Conservation (phyloP, 164 flowering plant species). For the Cinnamomum chago region DNA sequence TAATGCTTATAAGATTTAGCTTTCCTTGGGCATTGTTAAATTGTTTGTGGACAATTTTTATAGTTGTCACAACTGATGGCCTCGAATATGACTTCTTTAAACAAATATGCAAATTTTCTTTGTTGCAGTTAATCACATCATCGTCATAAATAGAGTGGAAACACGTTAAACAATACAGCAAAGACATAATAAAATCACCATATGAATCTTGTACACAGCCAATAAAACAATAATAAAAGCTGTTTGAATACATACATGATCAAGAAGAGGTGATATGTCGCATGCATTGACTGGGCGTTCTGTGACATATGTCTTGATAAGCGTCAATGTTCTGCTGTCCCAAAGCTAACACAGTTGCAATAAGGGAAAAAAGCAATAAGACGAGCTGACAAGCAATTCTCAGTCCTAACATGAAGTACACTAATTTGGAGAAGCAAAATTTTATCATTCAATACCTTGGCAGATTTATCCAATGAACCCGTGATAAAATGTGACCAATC, state of each 20-base stretch:
- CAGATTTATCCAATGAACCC: conserved; percentile 88
- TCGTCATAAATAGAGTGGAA: too few relatives aligned
- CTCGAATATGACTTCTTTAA: too few relatives aligned
- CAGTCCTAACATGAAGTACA: not conserved
- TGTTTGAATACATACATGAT: conserved; percentile 54
- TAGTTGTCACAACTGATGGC: too few relatives aligned
- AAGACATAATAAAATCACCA: not conserved
- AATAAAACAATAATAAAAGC: not conserved
- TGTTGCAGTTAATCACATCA: too few relatives aligned
- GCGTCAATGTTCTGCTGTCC: conserved; percentile 77
- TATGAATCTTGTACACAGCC: not conserved
- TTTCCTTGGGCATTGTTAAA: too few relatives aligned
- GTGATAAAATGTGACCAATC: conserved; percentile 87
- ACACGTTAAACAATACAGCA: too few relatives aligned
- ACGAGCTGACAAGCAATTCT: not conserved
- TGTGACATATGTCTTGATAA: conserved; percentile 81
- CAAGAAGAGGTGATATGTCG: conserved; percentile 87
- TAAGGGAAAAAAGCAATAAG: not conserved
- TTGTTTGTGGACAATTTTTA: too few relatives aligned
- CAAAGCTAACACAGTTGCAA: conserved; percentile 54
- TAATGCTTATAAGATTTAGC: too few relatives aligned
- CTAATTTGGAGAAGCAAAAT: not conserved
- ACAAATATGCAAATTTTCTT: too few relatives aligned
- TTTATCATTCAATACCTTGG: conserved; percentile 45
- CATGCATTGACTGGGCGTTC: conserved; percentile 95